Percentiles rank a stretch among this genome's conserved stretches.
phyloP scores from a whole-genome alignment of 495 filamentous ascomycete genomes.

The Aspergillus olivimuriae region DNA sequence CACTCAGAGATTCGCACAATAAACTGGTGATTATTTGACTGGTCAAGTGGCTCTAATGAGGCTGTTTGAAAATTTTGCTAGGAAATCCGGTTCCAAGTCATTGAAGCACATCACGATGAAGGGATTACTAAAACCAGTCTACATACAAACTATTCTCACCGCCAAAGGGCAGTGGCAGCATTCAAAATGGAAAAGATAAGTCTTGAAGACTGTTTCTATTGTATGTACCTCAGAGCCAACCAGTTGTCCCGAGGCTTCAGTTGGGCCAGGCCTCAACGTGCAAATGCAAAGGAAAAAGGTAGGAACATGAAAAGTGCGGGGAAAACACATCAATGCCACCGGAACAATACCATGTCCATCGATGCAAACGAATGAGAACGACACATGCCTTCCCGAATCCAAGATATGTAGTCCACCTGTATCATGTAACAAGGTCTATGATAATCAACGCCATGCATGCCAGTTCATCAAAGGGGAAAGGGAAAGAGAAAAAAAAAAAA shows the following conservation, averaged over 20 bases:
- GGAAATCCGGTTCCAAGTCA: too few species aligned
- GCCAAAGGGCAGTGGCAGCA: too few species aligned
- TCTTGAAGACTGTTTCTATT: not conserved
- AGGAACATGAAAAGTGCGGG: conserved; percentile 1
- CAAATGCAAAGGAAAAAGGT: conserved; percentile 18
- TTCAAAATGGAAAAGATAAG: too few species aligned
- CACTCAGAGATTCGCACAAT: too few species aligned
- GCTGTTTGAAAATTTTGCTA: too few species aligned
- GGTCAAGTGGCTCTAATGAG: too few species aligned
- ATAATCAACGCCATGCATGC: conserved; percentile 30
- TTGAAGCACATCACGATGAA: too few species aligned
- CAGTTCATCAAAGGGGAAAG: conserved; percentile 12
- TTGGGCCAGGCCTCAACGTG: conserved; percentile 27
- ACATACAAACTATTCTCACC: too few species aligned
- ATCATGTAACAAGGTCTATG: conserved; percentile 19
- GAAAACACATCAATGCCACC: not conserved
- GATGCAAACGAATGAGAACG: conserved; percentile 3
- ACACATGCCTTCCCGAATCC: conserved; percentile 7
- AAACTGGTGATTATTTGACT: too few species aligned
- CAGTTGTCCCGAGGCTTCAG: too few species aligned
- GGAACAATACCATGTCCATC: conserved; percentile 21
- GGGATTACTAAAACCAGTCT: too few species aligned
- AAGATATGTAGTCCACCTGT: conserved; percentile 8
- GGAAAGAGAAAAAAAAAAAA: conserved; percentile 12
- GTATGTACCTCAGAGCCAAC: too few species aligned